Evolutionary conservation across 2,329 filamentous ascomycete genomes (phyloP).

Genomic region (Cytospora paraplurivora): DNA sequence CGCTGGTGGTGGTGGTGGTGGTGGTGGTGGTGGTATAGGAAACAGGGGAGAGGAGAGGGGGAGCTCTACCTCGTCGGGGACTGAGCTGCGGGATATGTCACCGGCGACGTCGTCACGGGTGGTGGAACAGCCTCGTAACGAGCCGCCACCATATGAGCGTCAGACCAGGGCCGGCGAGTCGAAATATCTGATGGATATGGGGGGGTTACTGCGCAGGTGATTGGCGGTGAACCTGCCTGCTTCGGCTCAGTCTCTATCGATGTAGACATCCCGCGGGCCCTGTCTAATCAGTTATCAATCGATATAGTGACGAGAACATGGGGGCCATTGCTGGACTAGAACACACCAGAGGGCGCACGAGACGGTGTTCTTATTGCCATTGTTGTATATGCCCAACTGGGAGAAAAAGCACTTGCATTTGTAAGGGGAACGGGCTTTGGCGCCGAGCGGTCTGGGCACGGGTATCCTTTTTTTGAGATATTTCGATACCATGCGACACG

Average conservation of each 20-base stretch:
- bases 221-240: not conserved
- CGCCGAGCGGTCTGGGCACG: constrained; percentile 1
- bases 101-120: constrained; percentile 23
- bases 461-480: not conserved
- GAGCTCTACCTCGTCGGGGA: constrained; percentile 34
- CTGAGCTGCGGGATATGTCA: constrained; percentile 43
- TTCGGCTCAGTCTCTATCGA: not conserved
- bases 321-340: not conserved
- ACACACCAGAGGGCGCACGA: not conserved
- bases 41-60: constrained; percentile 9
- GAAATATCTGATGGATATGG: constrained; percentile 31
- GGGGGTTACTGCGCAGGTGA: constrained; percentile 30
- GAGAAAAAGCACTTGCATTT: not conserved
- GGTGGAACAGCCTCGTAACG: constrained; percentile 1
- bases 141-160: constrained; percentile 27
- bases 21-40: not conserved
- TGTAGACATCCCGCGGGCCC: too few relatives aligned
- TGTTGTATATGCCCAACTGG: constrained; percentile 17
- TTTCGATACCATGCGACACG: constrained; percentile 6
- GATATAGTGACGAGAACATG: not conserved
- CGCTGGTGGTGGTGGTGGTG: not conserved
- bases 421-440: not conserved
- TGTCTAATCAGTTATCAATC: not conserved
- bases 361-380: not conserved
- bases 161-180: constrained; percentile 10